A percentile compares a stretch with the other conserved stretches of the same genome.
Conservation (phyloP, 768 basidiomycete genomes). For the Piloderma croceum region DNA sequence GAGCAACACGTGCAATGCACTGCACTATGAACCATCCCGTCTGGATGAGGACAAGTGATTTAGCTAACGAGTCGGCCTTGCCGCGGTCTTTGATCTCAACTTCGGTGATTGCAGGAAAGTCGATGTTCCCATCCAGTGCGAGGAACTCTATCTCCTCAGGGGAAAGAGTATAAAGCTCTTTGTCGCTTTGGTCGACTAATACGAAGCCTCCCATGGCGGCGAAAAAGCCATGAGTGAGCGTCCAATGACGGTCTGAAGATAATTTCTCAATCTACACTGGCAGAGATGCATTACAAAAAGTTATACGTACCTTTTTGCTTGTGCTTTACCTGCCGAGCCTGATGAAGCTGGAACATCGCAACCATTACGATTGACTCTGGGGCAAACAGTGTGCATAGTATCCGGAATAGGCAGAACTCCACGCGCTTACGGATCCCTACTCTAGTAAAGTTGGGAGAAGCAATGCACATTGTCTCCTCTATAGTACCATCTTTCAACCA, state of each 20-base stretch:
- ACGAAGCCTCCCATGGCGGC: constrained; percentile 28
- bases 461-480: too few relatives aligned
- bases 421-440: too few relatives aligned
- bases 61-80: constrained; percentile 14
- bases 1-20: constrained; percentile 6
- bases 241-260: constrained; percentile 11
- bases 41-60: constrained; percentile 14
- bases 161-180: too few relatives aligned
- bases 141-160: too few relatives aligned
- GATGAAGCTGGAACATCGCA: constrained; percentile 15
- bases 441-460: too few relatives aligned
- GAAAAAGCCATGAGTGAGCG: constrained; percentile 21
- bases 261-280: too few relatives aligned
- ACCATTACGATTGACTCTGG: constrained; percentile 14
- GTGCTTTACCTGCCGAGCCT: constrained; percentile 5
- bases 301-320: neutral
- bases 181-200: too few relatives aligned
- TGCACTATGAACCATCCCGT: constrained; percentile 15
- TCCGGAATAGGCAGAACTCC: constrained; percentile 6
- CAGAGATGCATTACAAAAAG: too few relatives aligned
- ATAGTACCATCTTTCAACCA: too few relatives aligned
- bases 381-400: constrained; percentile 11
- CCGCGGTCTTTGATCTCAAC: constrained; percentile 23
- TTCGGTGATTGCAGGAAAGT: constrained; percentile 9
- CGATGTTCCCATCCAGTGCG: too few relatives aligned